These are phyloP conservation scores for Ogataea nakhonphanomensis DNA, from an alignment of 805 yeast genomes.

Conservation along the genomic window DNA sequence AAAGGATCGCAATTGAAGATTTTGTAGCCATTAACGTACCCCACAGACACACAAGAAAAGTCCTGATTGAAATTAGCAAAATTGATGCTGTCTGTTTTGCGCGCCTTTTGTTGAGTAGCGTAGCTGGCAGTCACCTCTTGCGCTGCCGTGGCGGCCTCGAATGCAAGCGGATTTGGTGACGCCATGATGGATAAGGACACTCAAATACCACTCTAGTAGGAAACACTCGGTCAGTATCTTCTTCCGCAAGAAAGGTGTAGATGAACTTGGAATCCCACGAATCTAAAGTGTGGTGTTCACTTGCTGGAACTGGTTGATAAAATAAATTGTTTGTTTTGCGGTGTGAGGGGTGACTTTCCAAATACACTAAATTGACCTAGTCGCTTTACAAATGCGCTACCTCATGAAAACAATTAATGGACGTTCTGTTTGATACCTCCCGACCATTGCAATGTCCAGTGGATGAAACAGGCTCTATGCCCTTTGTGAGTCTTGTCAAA, in stretches of 20 bases:
- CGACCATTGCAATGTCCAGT: constrained; percentile 25
- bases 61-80: constrained; percentile 84
- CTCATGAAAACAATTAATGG: neutral
- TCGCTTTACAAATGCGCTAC: too few species aligned
- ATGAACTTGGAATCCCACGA: neutral
- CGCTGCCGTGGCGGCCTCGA: constrained; percentile 21
- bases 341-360: constrained; percentile 1
- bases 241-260: constrained; percentile 1
- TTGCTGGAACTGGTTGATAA: too few species aligned
- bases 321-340: neutral
- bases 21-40: constrained; percentile 60
- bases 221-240: neutral
- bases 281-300: too few species aligned
- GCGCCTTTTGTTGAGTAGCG: constrained; percentile 11
- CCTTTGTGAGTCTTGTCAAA: constrained; percentile 38
- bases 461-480: constrained; percentile 40
- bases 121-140: constrained; percentile 15
- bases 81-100: constrained; percentile 31
- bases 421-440: constrained; percentile 10
- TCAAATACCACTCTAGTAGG: too few species aligned
- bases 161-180: constrained; percentile 20
- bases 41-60: constrained; percentile 72
- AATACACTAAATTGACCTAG: neutral
- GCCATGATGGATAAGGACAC: constrained; percentile 3
- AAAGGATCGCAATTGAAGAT: constrained; percentile 86